A percentile compares a stretch with the other conserved stretches of the same genome.
These are phyloP conservation scores for Tillandsia fasciculata DNA, from an alignment of 176 grass and related monocot genomes.

Conservation along the genomic window DNA sequence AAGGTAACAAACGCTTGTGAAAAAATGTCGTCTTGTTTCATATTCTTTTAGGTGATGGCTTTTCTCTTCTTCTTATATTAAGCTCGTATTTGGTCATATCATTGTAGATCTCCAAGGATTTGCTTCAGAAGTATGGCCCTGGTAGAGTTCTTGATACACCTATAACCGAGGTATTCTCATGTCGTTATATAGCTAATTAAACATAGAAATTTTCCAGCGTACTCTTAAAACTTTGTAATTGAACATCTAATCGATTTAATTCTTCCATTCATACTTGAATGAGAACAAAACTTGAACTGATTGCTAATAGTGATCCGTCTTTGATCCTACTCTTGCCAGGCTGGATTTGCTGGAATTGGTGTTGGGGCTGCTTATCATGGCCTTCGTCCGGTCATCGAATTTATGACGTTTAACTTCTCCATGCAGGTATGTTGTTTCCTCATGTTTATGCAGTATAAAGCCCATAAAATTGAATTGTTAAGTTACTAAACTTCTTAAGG, in stretches of 20 bases:
- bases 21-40: conserved; percentile 8
- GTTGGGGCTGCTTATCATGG: conserved; percentile 96
- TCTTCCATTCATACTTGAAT: no score
- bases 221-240: no score
- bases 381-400: conserved; percentile 73
- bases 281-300: not conserved
- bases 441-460: not conserved
- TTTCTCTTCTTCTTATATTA: conserved; percentile 14
- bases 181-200: no score
- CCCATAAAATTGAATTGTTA: not conserved
- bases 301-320: conserved; percentile 13
- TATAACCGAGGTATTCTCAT: conserved; percentile 67
- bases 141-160: conserved; percentile 99
- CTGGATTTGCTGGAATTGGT: conserved; percentile 92
- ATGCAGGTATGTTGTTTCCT: conserved; percentile 58
- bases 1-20: conserved; percentile 40
- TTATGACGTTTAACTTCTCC: conserved; percentile 99
- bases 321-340: conserved; percentile 37
- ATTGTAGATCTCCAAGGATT: conserved; percentile 83
- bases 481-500: not conserved
- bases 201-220: no score
- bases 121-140: conserved; percentile 93
- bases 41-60: not conserved
- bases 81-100: conserved; percentile 14
- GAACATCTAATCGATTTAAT: no score